Evolutionary conservation across 1,139 yeast genomes (phyloP).

Genomic region (Pichia sp.): DNA sequence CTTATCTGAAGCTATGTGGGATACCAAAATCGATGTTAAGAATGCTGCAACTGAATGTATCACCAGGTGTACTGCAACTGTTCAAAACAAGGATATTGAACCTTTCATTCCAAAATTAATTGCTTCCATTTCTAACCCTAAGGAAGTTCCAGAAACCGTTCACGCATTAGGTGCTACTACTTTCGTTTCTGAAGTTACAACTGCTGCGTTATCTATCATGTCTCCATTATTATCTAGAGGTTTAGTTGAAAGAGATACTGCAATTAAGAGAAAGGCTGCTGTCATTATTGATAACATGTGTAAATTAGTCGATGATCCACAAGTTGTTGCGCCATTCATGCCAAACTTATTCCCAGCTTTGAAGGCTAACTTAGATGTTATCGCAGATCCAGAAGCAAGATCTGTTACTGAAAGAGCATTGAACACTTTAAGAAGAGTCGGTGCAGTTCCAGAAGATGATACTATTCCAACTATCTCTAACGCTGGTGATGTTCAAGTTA

Average conservation of each 20-base stretch:
- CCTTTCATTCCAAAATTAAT: slow-evolving; percentile 97
- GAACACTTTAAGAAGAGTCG: slow-evolving; percentile 96
- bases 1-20: slow-evolving; percentile 99
- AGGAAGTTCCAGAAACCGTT: slow-evolving; percentile 97
- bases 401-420: slow-evolving; percentile 95
- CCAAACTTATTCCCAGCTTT: slow-evolving; percentile 91
- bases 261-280: slow-evolving; percentile 99
- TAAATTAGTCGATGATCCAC: slow-evolving; percentile 99
- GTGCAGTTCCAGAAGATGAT: slow-evolving; percentile 89
- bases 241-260: slow-evolving; percentile 98
- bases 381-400: slow-evolving; percentile 99
- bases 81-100: slow-evolving; percentile 98
- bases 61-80: slow-evolving; percentile 94
- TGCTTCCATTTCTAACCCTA: slow-evolving; percentile 93
- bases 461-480: slow-evolving; percentile 92
- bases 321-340: slow-evolving; percentile 99
- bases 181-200: slow-evolving; percentile 98
- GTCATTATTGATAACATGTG: slow-evolving; percentile 99
- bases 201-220: slow-evolving; percentile 99
- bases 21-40: slow-evolving; percentile 97
- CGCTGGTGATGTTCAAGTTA: slow-evolving; percentile 92
- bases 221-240: slow-evolving; percentile 98
- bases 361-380: slow-evolving; percentile 86
- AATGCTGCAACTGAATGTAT: slow-evolving; percentile 92
- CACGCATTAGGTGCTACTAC: slow-evolving; percentile 99